Percentiles rank a stretch among this genome's conserved stretches.
Evolutionary conservation across 1,284 basidiomycete genomes (phyloP).

Genomic region (Cryptococcus floricola): DNA sequence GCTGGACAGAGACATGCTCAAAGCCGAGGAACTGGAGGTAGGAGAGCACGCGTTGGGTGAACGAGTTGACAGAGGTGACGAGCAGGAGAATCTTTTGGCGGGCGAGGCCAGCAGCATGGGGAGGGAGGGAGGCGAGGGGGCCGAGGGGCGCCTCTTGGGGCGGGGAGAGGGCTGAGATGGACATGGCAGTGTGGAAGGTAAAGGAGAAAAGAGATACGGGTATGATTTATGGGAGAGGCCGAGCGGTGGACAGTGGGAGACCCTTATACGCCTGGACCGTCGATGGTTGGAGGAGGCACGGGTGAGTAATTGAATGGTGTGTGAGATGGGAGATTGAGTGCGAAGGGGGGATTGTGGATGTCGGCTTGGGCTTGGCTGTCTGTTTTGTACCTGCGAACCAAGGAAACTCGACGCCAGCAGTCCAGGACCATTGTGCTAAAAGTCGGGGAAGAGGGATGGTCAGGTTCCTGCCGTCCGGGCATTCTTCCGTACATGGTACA

Average conservation of each 20-base stretch:
- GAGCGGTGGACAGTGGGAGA: background rate
- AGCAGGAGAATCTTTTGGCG: slow-evolving; percentile 46
- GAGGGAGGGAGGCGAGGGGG: slow-evolving; percentile 20
- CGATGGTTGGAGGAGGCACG: background rate
- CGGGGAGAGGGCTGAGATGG: background rate
- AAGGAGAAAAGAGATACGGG: background rate
- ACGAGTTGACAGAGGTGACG: slow-evolving; percentile 51
- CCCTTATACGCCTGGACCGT: no score
- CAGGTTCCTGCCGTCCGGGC: no score
- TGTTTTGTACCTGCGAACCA: background rate
- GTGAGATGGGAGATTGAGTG: background rate
- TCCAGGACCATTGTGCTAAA: background rate
- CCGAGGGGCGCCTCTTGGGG: background rate
- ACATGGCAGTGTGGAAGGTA: background rate
- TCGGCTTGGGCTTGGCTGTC: background rate
- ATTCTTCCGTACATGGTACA: no score
- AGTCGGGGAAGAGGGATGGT: no score
- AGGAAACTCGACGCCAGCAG: background rate
- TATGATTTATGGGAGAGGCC: background rate
- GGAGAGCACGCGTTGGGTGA: slow-evolving; percentile 46
- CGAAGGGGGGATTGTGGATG: no score
- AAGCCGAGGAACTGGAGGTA: slow-evolving; percentile 45
- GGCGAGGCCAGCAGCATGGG: slow-evolving; percentile 18
- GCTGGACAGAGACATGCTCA: slow-evolving; percentile 46
- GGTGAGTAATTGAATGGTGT: background rate